A percentile compares a stretch with the other conserved stretches of the same genome.
Evolutionary conservation across 495 filamentous ascomycete genomes (phyloP).

Genomic region (Cetradonia linearis): DNA sequence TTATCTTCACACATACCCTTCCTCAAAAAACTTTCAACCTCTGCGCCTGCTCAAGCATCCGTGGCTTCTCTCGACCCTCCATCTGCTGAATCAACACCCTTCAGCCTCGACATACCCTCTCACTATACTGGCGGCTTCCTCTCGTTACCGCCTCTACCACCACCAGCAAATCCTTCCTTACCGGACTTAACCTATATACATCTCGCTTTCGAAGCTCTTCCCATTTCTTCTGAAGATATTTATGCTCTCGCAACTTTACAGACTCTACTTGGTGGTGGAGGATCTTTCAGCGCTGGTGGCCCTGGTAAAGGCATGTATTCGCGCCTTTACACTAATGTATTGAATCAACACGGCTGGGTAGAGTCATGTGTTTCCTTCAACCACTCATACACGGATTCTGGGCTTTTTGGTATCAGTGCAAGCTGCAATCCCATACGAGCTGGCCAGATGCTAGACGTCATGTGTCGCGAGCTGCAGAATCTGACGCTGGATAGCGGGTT

Average conservation of each 20-base stretch:
- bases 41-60: slow-evolving; percentile 51
- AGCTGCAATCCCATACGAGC: slow-evolving; percentile 69
- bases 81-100: slow-evolving; percentile 35
- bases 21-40: slow-evolving; percentile 77
- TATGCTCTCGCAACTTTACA: slow-evolving; percentile 96
- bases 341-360: slow-evolving; percentile 95
- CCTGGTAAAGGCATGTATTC: slow-evolving; percentile 99
- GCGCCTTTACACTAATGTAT: slow-evolving; percentile 89
- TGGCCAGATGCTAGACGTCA: slow-evolving; percentile 75
- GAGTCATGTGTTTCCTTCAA: slow-evolving; percentile 94
- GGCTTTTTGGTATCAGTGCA: slow-evolving; percentile 86
- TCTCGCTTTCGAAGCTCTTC: slow-evolving; percentile 89
- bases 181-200: slow-evolving; percentile 83
- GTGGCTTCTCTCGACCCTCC: slow-evolving; percentile 34
- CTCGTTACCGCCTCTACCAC: slow-evolving; percentile 67
- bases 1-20: slow-evolving; percentile 84
- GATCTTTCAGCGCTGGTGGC: slow-evolving; percentile 94
- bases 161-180: slow-evolving; percentile 64
- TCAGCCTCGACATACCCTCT: slow-evolving; percentile 54
- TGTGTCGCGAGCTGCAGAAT: slow-evolving; percentile 78
- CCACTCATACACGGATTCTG: slow-evolving; percentile 90
- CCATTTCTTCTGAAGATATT: slow-evolving; percentile 81
- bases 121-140: slow-evolving; percentile 93
- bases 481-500: slow-evolving; percentile 64
- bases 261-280: slow-evolving; percentile 89